Conservation (phyloP, 495 filamentous ascomycete genomes). For the Aspergillus ostianus region DNA sequence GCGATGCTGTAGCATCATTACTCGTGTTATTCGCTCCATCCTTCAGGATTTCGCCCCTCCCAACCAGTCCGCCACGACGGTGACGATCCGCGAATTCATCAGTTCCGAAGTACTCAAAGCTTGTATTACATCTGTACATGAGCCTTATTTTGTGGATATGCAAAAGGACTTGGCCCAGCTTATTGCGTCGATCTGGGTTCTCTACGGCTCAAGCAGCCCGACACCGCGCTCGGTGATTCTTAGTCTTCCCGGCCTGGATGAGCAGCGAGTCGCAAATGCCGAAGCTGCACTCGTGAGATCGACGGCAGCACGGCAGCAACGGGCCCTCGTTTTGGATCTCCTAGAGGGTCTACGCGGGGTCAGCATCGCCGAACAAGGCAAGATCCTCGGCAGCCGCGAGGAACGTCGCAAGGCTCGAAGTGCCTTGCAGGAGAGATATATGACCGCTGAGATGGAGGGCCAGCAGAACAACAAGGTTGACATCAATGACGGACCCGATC, state of each 20-base stretch:
- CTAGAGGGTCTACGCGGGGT: conserved; percentile 82
- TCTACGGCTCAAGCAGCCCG: conserved; percentile 63
- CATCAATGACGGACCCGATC: conserved; percentile 58
- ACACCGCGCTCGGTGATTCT: conserved; percentile 54
- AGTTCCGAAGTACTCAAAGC: conserved; percentile 77
- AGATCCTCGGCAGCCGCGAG: conserved; percentile 56
- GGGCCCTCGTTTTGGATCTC: conserved; percentile 82
- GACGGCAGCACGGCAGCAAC: conserved; percentile 69
- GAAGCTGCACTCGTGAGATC: conserved; percentile 56
- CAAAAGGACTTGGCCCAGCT: conserved; percentile 89
- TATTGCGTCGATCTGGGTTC: conserved; percentile 78
- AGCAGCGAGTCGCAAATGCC: conserved; percentile 43
- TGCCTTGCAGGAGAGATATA: conserved; percentile 56
- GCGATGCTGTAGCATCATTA: conserved; percentile 80
- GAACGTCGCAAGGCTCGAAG: conserved; percentile 52
- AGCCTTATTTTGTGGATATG: conserved; percentile 93
- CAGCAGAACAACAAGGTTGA: conserved; percentile 46
- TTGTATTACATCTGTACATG: conserved; percentile 83
- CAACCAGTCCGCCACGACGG: conserved; percentile 50
- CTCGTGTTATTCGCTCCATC: conserved; percentile 79
- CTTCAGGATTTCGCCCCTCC: conserved; percentile 70
- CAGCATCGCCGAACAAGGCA: conserved; percentile 89
- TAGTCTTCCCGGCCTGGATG: conserved; percentile 56
- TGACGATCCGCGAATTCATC: conserved; percentile 87
- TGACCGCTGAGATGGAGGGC: conserved; percentile 47